Base-by-base conservation (phyloP, 164 flowering plant species). In the Paratinospora sagittata region DNA sequence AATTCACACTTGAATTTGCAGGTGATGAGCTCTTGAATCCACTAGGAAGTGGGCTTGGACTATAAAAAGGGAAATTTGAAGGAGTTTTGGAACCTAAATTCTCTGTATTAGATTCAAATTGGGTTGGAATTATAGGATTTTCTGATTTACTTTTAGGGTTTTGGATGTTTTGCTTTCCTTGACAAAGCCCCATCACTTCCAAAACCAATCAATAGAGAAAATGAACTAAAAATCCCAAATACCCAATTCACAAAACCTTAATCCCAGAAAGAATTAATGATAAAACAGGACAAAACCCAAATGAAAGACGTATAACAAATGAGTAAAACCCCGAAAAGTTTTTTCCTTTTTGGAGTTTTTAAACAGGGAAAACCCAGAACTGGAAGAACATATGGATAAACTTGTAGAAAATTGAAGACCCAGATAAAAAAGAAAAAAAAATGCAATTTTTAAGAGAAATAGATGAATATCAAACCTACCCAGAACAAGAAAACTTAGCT, bases 11-110 rank as follows among this genome's bases (percentile, higher is more conserved):
- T 11, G 93, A 82, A 67, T 85, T 78, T 0, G 93, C 87, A 0
- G 97, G 97, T 0, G n/a, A n/a, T n/a, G 98, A 93, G 78, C 80
- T 85, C 82, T 85, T 90, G 87, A 88, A 89, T 17, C 74, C 78
- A 74, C 84, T 85, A 0, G 84, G 90, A 26, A 89, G 65, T 14
- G 97, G 98, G 70, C 98, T 91, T 21, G 96, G 94, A 79, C 90
- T 89, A 76, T 81, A 86, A 71, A 87, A 90, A 3, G 92, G 89
- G 63, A 84, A 84, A 3, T 78, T 79, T 60, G 93, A 75, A 60
- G 85, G 45, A 68, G 89, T 88, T 24, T 62, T 75, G 47, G 80
- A 47, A 34, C 75, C 79, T 8, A 82, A 68, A 78, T 73, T 81
- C 12, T 67, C 57, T 24, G 60, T 12, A n/a, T n/a, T n/a, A 14